These are phyloP conservation scores for Euphorbia celastroides DNA, from an alignment of 441 rosid genomes.

Conservation along the genomic window DNA sequence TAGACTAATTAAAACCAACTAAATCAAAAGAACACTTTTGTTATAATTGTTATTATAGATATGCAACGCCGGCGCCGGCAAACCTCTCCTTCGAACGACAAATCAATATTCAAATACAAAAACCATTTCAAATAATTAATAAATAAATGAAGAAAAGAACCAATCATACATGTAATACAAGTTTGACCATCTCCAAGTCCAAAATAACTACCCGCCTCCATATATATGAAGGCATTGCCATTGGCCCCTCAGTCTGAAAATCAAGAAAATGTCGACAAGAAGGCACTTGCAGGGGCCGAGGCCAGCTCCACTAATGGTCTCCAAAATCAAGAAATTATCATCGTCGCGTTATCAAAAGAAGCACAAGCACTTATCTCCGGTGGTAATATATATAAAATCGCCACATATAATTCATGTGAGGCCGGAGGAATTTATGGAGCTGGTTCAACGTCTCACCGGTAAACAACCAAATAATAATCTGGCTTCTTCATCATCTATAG, in stretches of 20 bases:
- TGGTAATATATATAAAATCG: constrained; percentile 38
- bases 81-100: background rate
- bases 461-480: constrained; percentile 17
- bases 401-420: constrained; percentile 46
- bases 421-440: constrained; percentile 47
- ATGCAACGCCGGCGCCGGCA: constrained; percentile 8
- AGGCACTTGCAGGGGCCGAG: constrained; percentile 27
- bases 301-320: constrained; percentile 23
- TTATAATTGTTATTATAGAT: background rate
- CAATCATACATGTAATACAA: background rate
- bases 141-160: too few relatives aligned
- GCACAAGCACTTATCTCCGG: constrained; percentile 16
- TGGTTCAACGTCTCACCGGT: constrained; percentile 55
- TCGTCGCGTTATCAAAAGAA: background rate
- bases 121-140: constrained; percentile 8
- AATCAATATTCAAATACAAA: background rate
- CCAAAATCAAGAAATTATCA: constrained; percentile 12
- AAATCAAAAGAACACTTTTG: background rate
- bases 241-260: background rate
- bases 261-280: background rate
- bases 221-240: background rate
- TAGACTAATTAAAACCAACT: background rate
- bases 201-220: background rate
- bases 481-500: background rate
- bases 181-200: constrained; percentile 2